Base-by-base conservation (phyloP, 2,329 filamentous ascomycete species). In the Diaporthe vexans region DNA sequence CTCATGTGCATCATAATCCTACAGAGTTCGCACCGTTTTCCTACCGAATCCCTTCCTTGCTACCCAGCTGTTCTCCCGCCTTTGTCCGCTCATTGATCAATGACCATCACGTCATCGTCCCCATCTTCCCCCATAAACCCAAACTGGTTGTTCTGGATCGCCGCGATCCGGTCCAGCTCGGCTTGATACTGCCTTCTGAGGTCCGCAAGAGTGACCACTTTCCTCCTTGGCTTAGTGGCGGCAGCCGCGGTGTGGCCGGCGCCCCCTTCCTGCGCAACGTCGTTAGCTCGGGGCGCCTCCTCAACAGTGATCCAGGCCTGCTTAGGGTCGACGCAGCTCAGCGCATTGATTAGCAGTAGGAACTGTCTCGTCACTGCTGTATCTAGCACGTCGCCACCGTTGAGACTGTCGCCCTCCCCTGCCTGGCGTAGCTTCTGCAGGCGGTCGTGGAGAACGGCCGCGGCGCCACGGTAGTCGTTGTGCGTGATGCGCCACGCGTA, bases 91-190 rank as follows among this genome's bases (percentile, higher is more conserved):
- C 33, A 74, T 29, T 69, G 37, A 35, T 76, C 74, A 43, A 76
- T 74, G 37, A 70, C 61, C 88, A 91, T 91, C 73, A 83, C 80
- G 77, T 90, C 80, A 77, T 90, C 87, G 71, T 86, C 84, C 40
- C 85, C 88, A 29, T 54, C 70, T 9, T 63, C 69, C 17, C 84
- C 85, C 76, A 86, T 84, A 76, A 98, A 94, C 21, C 94, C 93
- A 87, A 97, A 98, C 81, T 97, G 92, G 74, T 97, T 95, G 80
- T 94, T 94, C 84, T 97, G 92, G 81, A 98, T 95, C 71, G 94
- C 93, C 70, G 93, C 94, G 78, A 97, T 93, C 76, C 95, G 90
- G 84, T 99, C 97, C 80, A 99, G 85, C 83, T 98, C 95, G 33
- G 90, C 91, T 84, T 97, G 94, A 82, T 98, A 99, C 81, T 96